These are phyloP conservation scores for Diaporthe helianthi DNA, from an alignment of 2,329 filamentous ascomycete species.

Conservation along the genomic window DNA sequence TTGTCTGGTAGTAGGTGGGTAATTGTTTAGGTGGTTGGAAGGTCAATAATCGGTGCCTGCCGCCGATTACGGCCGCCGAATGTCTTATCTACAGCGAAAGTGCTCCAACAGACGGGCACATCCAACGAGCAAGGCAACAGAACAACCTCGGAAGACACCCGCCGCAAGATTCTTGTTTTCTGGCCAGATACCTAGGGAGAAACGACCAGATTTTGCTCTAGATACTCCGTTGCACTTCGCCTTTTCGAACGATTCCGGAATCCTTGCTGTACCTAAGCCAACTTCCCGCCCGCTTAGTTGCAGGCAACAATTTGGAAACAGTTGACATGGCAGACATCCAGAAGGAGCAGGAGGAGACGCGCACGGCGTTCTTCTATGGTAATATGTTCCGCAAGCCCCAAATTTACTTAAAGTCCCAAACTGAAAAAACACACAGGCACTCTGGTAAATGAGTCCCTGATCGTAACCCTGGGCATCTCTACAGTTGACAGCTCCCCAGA, in stretches of 20 bases:
- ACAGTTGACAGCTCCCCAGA: background rate
- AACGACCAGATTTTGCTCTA: background rate
- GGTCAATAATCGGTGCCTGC: background rate
- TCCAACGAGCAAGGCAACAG: background rate
- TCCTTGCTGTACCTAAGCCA: background rate
- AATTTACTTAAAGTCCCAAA: conserved; percentile 24
- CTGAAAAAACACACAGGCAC: no score
- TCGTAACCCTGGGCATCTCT: no score
- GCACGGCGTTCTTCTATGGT: conserved; percentile 66
- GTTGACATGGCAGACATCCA: background rate
- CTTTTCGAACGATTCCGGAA: background rate
- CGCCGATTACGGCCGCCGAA: background rate
- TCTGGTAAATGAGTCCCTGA: conserved; percentile 40
- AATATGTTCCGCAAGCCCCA: conserved; percentile 42
- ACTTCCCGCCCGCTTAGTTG: background rate
- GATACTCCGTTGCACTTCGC: background rate
- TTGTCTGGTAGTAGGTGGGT: no score
- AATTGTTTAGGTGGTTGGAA: background rate
- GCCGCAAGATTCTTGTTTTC: background rate
- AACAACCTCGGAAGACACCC: no score
- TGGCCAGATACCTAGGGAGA: background rate
- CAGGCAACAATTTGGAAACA: background rate
- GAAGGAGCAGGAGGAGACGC: conserved; percentile 29
- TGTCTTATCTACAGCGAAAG: background rate
- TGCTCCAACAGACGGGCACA: background rate